These are phyloP conservation scores for Phytophthora fragariae DNA, from an alignment of 352 stramenopile species.

Conservation along the genomic window DNA sequence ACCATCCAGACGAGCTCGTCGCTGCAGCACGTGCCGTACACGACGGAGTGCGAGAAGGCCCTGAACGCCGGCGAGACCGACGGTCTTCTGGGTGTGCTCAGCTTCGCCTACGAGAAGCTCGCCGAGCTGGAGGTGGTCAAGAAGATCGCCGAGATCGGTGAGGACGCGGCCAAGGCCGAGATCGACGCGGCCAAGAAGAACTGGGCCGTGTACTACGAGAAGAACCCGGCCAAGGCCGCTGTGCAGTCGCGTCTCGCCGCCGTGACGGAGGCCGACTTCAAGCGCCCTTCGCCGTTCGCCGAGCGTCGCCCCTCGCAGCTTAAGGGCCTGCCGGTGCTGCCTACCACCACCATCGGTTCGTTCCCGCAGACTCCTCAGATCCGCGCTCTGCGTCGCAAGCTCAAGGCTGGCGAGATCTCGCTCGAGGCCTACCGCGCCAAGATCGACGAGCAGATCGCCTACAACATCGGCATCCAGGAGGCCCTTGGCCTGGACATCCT, in stretches of 20 bases:
- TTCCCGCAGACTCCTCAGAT: slow-evolving; percentile 95
- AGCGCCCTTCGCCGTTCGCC: slow-evolving; percentile 82
- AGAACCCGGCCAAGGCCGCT: slow-evolving; percentile 77
- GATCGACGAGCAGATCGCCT: slow-evolving; percentile 94
- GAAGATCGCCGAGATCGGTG: slow-evolving; percentile 66
- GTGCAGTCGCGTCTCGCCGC: slow-evolving; percentile 67
- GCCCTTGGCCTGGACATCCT: slow-evolving; percentile 93
- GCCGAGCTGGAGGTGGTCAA: slow-evolving; percentile 88
- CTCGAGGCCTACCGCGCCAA: slow-evolving; percentile 80
- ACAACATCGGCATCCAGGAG: slow-evolving; percentile 93
- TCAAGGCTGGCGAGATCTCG: slow-evolving; percentile 85
- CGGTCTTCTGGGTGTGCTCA: slow-evolving; percentile 77
- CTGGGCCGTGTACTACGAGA: slow-evolving; percentile 82
- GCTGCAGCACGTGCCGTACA: slow-evolving; percentile 93
- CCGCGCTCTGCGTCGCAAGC: slow-evolving; percentile 74
- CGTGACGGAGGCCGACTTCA: slow-evolving; percentile 81
- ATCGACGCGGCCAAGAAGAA: slow-evolving; percentile 69
- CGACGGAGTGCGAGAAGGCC: slow-evolving; percentile 74
- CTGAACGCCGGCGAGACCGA: slow-evolving; percentile 79
- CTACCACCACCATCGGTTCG: slow-evolving; percentile 95
- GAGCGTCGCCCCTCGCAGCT: slow-evolving; percentile 79
- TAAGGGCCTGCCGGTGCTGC: slow-evolving; percentile 77
- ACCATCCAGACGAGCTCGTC: slow-evolving; percentile 91
- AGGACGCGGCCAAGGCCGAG: slow-evolving; percentile 57
- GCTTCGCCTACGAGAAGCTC: slow-evolving; percentile 93